Conservation (phyloP, 805 yeast species). For the Metschnikowia dekortorum region DNA sequence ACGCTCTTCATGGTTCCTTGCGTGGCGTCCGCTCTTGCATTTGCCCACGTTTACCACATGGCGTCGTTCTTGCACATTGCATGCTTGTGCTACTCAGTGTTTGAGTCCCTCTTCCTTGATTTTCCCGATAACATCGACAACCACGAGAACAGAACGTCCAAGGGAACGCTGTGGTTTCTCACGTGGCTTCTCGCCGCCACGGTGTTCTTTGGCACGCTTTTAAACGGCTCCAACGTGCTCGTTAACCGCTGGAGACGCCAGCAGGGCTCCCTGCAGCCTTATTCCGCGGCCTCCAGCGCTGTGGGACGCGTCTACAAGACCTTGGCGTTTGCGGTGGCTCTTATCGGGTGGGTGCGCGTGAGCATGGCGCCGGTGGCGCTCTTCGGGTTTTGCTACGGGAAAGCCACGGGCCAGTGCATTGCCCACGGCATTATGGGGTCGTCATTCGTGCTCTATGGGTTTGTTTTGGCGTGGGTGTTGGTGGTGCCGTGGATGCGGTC, state of each 20-base stretch:
- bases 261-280: neutral
- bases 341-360: constrained; percentile 74
- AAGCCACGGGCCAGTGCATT: constrained; percentile 87
- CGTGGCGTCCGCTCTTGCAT: constrained; percentile 47
- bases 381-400: constrained; percentile 81
- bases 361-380: constrained; percentile 80
- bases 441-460: constrained; percentile 78
- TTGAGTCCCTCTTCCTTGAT: constrained; percentile 54
- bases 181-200: constrained; percentile 43
- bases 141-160: constrained; percentile 62
- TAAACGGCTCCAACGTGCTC: constrained; percentile 49
- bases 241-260: constrained; percentile 21
- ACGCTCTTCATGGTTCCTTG: constrained; percentile 54
- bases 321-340: constrained; percentile 42
- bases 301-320: constrained; percentile 32
- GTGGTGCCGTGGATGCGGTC: constrained; percentile 68
- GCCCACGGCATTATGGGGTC: constrained; percentile 98
- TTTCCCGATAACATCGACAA: constrained; percentile 60
- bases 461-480: constrained; percentile 60
- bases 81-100: constrained; percentile 38
- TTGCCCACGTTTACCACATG: constrained; percentile 46
- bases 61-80: constrained; percentile 15
- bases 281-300: constrained; percentile 5
- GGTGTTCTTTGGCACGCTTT: constrained; percentile 50
- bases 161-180: constrained; percentile 66